These are phyloP conservation scores for Pichia gijzeniarum DNA, from an alignment of 805 yeast species.

Conservation along the genomic window DNA sequence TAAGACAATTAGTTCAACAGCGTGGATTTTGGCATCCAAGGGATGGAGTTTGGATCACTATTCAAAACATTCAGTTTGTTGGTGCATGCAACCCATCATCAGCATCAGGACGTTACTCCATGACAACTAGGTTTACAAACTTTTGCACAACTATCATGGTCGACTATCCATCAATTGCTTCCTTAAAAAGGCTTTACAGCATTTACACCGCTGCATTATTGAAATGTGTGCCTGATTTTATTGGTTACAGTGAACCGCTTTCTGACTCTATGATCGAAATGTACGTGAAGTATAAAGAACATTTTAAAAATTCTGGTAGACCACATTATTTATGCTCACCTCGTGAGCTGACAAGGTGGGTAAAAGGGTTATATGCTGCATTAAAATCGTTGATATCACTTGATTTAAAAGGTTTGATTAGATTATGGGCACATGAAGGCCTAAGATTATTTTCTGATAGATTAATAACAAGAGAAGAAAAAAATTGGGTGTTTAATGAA, in stretches of 20 bases:
- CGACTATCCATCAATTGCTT: constrained; percentile 64
- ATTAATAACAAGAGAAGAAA: constrained; percentile 42
- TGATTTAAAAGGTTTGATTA: constrained; percentile 39
- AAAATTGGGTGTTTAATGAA: constrained; percentile 41
- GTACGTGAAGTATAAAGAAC: constrained; percentile 39
- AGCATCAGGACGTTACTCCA: constrained; percentile 62
- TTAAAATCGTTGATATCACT: constrained; percentile 22
- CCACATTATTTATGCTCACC: constrained; percentile 79
- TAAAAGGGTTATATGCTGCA: constrained; percentile 55
- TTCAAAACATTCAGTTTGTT: constrained; percentile 69
- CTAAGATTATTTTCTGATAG: constrained; percentile 73
- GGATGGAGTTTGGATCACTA: constrained; percentile 57
- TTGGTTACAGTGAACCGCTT: constrained; percentile 45
- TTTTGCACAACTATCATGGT: constrained; percentile 63
- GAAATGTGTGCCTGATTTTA: constrained; percentile 52
- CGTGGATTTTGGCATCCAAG: constrained; percentile 69
- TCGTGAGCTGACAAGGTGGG: constrained; percentile 86
- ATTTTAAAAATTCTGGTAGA: constrained; percentile 34
- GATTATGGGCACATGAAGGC: constrained; percentile 80
- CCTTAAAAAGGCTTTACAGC: constrained; percentile 62
- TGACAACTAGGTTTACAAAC: constrained; percentile 58
- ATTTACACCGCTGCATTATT: constrained; percentile 52
- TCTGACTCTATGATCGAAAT: constrained; percentile 63
- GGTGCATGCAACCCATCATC: constrained; percentile 93
- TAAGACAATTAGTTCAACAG: constrained; percentile 69